phyloP scores from a whole-genome alignment of 2,329 filamentous ascomycete species.

The Arachnomyces sp. region DNA sequence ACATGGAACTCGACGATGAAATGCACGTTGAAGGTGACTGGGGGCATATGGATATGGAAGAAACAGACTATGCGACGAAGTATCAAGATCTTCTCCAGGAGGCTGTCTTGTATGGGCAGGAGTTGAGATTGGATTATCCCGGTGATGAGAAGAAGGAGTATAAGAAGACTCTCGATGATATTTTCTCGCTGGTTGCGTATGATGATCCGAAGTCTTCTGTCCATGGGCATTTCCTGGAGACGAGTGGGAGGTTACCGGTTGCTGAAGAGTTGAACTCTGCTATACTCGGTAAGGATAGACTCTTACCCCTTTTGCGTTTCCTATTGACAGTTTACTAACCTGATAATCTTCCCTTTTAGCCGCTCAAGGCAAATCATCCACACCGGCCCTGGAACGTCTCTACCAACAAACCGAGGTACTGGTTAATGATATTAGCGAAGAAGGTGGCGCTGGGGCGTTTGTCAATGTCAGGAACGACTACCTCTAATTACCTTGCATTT shows the following conservation, averaged over 20 bases:
- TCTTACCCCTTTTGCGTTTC: conserved; percentile 2
- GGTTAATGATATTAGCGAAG: conserved; percentile 70
- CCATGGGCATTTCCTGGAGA: conserved; percentile 69
- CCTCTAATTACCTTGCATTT: conserved; percentile 19
- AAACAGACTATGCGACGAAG: conserved; percentile 28
- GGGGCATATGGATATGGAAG: conserved; percentile 49
- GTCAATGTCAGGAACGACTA: conserved; percentile 57
- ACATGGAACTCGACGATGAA: conserved; percentile 53
- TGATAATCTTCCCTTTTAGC: conserved; percentile 49
- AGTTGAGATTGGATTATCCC: conserved; percentile 67
- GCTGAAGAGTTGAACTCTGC: conserved; percentile 92
- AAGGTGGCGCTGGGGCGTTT: conserved; percentile 74
- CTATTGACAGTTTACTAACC: conserved; percentile 7
- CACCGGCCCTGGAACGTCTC: conserved; percentile 73
- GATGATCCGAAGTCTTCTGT: conserved; percentile 68
- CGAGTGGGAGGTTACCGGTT: conserved; percentile 63
- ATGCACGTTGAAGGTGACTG: conserved; percentile 25
- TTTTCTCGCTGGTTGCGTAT: conserved; percentile 84
- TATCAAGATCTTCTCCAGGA: conserved; percentile 53
- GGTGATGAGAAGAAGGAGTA: conserved; percentile 62
- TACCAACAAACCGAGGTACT: conserved; percentile 81
- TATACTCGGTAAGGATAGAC: conserved; percentile 62
- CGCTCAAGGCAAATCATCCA: conserved; percentile 80
- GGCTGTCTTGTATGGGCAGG: conserved; percentile 70
- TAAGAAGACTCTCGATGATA: conserved; percentile 66